phyloP scores from a whole-genome alignment of 1,284 basidiomycete genomes.

The Leccinum solheimii region DNA sequence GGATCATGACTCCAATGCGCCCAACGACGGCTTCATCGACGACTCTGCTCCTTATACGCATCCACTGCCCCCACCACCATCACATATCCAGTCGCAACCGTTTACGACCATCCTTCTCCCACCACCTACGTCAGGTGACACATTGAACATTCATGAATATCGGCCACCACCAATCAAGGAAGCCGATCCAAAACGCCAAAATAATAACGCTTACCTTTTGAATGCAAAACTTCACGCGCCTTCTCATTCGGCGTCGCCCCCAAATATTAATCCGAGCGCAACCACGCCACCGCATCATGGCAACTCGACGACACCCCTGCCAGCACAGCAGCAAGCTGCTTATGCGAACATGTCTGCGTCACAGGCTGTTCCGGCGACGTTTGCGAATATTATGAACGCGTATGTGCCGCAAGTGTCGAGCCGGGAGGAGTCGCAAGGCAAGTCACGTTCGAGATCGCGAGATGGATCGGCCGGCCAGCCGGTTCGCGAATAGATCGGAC shows the following conservation, averaged over 20 bases:
- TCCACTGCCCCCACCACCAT: slow-evolving; percentile 16
- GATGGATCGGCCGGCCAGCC: slow-evolving; percentile 17
- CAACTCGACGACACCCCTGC: slow-evolving; percentile 1
- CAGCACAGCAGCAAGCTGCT: slow-evolving; percentile 9
- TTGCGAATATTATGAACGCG: slow-evolving; percentile 69
- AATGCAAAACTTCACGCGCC: slow-evolving; percentile 12
- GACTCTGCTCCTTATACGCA: slow-evolving; percentile 27
- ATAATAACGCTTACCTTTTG: slow-evolving; percentile 10
- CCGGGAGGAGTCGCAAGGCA: slow-evolving; percentile 19
- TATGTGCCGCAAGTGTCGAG: slow-evolving; percentile 38
- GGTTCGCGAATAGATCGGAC: slow-evolving; percentile 14
- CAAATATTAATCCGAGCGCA: not conserved
- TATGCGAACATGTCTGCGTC: slow-evolving; percentile 18
- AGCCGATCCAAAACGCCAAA: slow-evolving; percentile 23
- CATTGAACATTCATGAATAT: slow-evolving; percentile 36
- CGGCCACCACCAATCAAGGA: slow-evolving; percentile 30
- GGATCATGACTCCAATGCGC: slow-evolving; percentile 55
- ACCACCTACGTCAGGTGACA: slow-evolving; percentile 26
- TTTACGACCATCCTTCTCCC: slow-evolving; percentile 27
- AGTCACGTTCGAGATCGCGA: slow-evolving; percentile 28
- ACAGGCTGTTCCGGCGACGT: slow-evolving; percentile 42
- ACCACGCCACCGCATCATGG: slow-evolving; percentile 5
- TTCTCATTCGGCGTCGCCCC: slow-evolving; percentile 24
- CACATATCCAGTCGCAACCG: slow-evolving; percentile 26
- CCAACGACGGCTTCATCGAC: slow-evolving; percentile 35